Base-by-base conservation (phyloP, 768 basidiomycete species). In the Exidia glandulosa region DNA sequence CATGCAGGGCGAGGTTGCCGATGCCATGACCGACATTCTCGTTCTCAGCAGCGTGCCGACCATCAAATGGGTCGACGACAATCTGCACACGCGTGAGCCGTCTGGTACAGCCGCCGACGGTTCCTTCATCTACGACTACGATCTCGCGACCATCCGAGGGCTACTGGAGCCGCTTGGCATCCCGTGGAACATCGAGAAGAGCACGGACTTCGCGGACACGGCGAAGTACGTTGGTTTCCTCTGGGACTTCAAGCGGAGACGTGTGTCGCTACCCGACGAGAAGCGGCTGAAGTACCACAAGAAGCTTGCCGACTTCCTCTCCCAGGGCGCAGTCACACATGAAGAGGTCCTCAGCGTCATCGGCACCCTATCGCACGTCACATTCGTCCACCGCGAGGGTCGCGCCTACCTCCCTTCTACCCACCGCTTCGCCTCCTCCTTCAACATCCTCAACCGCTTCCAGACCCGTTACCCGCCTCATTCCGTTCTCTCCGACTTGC, bases 281-380 rank as follows among this genome's bases (percentile, higher is more conserved):
- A 76, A 75, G 57, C 60, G 67, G 2, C 0, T 55, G 0, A 71
- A 70, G 48, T 70, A 70, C 57, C 62, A 67, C 3, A 41, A 14
- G 1, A 52, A 65, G 23, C 59, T 66, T 2, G 27, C 33, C 4
- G 31, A 25, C 6, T 68, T 69, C 50, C 58, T 72, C 2, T 47
- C 13, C 2, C 12, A 5, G 0, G 60, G 32, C 45, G 9, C 45
- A 6, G 68, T 69, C 27, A 57, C 58, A 3, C 62, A 62, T 25
- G 41, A 50, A 3, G 64, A 64, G 0, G 47, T 65, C 0, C 54
- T 68, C 57, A 66, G 60, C 5, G 58, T 77, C 12, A 63, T 67
- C 50, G 70, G 74, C 0, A 68, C 71, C 1, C 64, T 76, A 0
- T 70, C 66, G 3, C 74, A 76, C 56, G 65, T 70, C 30, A 57